Evolutionary conservation across 2,329 filamentous ascomycete species (phyloP), one percentile per base, ranked within the genome.

Genomic region (Scytalidium lignicola): DNA sequence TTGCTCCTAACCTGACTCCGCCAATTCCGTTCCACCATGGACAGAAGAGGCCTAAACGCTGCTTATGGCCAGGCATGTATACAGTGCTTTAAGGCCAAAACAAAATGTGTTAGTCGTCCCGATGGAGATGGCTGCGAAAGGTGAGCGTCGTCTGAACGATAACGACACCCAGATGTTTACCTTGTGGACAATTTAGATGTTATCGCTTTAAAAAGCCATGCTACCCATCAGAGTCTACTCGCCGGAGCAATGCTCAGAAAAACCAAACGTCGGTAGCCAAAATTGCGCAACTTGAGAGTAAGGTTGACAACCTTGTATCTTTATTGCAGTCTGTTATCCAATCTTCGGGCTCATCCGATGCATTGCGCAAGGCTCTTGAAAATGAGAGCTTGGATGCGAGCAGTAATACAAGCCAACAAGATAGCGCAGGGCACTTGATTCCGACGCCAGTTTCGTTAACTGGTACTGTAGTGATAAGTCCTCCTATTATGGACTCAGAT

Each of bases 1-100:
- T 26, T 26, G 23, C 23, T 17, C 5, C 15, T 17, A 17, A 37
- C 5, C 32, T 37, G 32, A 9, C 32, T 37, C 32, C n/a, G 32
- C 32, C 32, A 37, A 15, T n/a, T 37, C 32, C 32, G 32, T 37
- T 37, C 32, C 32, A 37, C 15, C 15, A 37, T 37, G 32, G 32
- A 37, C 10, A 13, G 32, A 37, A 13, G 32, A 37, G 32, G n/a
- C 10, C 32, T 7, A 8, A 37, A 4, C n/a, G 15, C 32, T 37
- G 12, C 32, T 5, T 37, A 37, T 37, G 32, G 32, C 15, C 42
- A 53, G 29, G 45, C 51, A n/a, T 53, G 51, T 44, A 41, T 44
- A 29, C 50, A 51, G 41, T 53, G 51, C 23, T 46, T 43, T 19
- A 51, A 51, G 41, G 48, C 51, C 12, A 53, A 53, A 15, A 28